Conservation (phyloP, 805 yeast genomes). For the Suhomyces pyralidae region DNA sequence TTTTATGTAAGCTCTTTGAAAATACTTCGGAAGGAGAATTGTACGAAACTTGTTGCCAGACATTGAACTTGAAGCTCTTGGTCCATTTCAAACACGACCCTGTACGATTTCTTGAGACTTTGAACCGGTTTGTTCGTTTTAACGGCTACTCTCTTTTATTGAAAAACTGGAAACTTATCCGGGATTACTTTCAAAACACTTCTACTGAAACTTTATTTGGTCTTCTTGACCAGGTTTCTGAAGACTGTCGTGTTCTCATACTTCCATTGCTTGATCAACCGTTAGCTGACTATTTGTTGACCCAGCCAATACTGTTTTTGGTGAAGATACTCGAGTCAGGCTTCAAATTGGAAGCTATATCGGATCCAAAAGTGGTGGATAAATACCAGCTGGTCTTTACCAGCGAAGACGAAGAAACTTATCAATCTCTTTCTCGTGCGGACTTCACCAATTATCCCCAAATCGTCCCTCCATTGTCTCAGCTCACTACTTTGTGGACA, state of each 20-base stretch:
- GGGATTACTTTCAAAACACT: constrained; percentile 11
- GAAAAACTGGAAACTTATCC: constrained; percentile 13
- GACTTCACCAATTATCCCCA: constrained; percentile 11
- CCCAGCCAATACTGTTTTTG: constrained; percentile 3
- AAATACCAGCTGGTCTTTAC: neutral
- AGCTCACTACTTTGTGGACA: constrained; percentile 16
- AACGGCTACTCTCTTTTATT: constrained; percentile 28
- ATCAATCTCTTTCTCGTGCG: constrained; percentile 19
- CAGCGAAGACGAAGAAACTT: constrained; percentile 10
- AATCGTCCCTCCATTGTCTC: constrained; percentile 6
- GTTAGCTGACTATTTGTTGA: neutral
- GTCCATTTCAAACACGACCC: constrained; percentile 32
- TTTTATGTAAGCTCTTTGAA: constrained; percentile 31
- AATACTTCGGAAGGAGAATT: constrained; percentile 50
- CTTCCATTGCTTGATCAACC: constrained; percentile 2
- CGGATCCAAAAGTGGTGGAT: neutral
- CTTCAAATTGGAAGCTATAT: neutral
- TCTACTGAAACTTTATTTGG: neutral
- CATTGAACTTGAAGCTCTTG: constrained; percentile 47
- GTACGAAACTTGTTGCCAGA: constrained; percentile 48
- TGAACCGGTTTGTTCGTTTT: constrained; percentile 40
- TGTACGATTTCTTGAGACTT: constrained; percentile 20
- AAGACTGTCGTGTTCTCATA: constrained; percentile 5
- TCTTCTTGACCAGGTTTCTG: neutral
- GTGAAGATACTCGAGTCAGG: constrained; percentile 15